Percentiles rank a stretch among this genome's conserved stretches.
Conservation (phyloP, 768 basidiomycete species). For the Suillus clintonianus region DNA sequence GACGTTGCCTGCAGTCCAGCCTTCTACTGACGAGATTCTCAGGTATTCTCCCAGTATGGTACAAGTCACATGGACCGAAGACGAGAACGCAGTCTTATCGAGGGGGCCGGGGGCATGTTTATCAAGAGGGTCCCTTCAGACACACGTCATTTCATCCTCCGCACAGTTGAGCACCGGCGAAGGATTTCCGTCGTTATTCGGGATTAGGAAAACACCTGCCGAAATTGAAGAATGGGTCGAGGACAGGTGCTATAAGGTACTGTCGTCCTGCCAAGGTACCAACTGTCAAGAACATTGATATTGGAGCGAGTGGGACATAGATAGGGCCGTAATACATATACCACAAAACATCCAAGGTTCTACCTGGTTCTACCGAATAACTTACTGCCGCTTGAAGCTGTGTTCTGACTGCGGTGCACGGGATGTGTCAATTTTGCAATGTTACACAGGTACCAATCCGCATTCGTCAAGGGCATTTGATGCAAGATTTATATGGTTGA, state of each 20-base stretch:
- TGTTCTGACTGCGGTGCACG: background rate
- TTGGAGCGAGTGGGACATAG: background rate
- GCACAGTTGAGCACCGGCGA: background rate
- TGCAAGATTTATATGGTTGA: background rate
- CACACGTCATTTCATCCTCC: constrained; percentile 1
- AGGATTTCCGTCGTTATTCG: no score
- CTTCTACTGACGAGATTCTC: background rate
- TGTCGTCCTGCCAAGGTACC: background rate
- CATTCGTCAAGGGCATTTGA: background rate
- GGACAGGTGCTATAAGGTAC: background rate
- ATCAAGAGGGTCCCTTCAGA: constrained; percentile 8
- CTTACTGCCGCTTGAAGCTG: background rate
- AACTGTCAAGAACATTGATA: background rate
- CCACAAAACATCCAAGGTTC: no score
- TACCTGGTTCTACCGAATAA: background rate
- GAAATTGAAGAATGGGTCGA: background rate
- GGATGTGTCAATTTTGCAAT: background rate
- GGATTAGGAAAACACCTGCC: background rate
- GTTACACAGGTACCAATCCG: background rate
- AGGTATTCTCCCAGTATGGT: constrained; percentile 9
- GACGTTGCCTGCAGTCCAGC: constrained; percentile 8
- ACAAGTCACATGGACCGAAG: constrained; percentile 9
- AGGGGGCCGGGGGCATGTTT: background rate
- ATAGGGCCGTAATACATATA: background rate
- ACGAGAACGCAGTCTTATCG: constrained; percentile 6